A percentile compares a stretch with the other conserved stretches of the same genome.
These are phyloP conservation scores for Calonectria naviculata DNA, from an alignment of 2,329 filamentous ascomycete genomes.

Conservation along the genomic window DNA sequence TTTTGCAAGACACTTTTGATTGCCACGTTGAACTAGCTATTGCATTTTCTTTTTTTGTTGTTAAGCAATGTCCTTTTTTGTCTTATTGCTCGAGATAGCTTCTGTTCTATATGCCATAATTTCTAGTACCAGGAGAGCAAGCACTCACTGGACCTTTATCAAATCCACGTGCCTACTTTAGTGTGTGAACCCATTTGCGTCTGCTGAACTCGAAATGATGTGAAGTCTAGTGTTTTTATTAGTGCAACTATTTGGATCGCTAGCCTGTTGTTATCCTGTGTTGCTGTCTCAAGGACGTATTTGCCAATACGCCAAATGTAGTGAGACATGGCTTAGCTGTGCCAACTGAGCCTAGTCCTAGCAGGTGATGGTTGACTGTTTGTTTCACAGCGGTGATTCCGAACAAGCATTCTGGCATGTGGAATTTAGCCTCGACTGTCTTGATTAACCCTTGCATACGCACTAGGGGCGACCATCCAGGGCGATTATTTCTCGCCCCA, in stretches of 20 bases:
- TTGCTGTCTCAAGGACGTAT: too few species aligned
- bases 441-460: not conserved
- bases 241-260: too few species aligned
- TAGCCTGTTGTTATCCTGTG: too few species aligned
- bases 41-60: not conserved
- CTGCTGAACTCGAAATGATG: not conserved
- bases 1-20: constrained; percentile 4
- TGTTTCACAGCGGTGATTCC: not conserved
- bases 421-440: not conserved
- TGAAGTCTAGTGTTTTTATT: too few species aligned
- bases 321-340: not conserved
- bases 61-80: not conserved
- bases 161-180: not conserved
- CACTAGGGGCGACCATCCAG: not conserved
- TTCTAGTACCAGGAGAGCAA: constrained; percentile 2
- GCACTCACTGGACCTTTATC: not conserved
- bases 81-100: constrained; percentile 2
- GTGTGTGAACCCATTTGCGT: not conserved
- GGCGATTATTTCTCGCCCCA: not conserved
- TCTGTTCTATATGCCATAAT: constrained; percentile 4
- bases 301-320: not conserved
- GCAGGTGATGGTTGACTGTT: not conserved
- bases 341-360: not conserved
- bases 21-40: not conserved
- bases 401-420: not conserved